Conservation (phyloP, 169 alveolate genomes). For the Besnoitia besnoiti region DNA sequence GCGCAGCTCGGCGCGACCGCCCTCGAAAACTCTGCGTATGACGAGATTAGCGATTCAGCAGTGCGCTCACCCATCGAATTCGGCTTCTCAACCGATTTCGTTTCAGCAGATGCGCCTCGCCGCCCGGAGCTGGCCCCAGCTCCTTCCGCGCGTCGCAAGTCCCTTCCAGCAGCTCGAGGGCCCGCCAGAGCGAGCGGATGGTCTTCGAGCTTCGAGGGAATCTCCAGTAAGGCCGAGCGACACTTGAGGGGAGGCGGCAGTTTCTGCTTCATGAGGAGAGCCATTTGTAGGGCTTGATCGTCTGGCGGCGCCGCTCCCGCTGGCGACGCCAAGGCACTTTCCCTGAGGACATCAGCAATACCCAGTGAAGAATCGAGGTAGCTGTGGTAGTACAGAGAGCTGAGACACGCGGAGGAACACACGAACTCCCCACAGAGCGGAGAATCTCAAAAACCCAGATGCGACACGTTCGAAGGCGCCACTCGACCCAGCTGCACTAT, state of each 20-base stretch:
- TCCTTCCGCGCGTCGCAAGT: background rate
- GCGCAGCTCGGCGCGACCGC: too few relatives aligned
- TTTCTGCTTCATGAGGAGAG: background rate
- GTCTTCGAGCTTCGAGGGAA: background rate
- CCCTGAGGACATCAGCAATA: too few relatives aligned
- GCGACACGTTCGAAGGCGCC: too few relatives aligned
- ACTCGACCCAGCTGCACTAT: too few relatives aligned
- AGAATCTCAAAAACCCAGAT: too few relatives aligned
- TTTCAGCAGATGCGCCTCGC: background rate
- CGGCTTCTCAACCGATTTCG: background rate
- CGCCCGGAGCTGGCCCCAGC: too few relatives aligned
- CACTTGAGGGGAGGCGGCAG: background rate
- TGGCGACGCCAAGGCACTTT: background rate
- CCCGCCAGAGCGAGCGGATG: background rate
- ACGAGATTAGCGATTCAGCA: background rate
- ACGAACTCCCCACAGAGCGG: too few relatives aligned
- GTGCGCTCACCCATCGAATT: background rate
- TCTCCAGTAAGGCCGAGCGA: background rate
- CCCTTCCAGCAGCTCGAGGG: background rate
- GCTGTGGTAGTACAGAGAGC: too few relatives aligned
- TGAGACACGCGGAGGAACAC: too few relatives aligned
- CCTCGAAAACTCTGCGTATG: too few relatives aligned
- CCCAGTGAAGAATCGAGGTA: too few relatives aligned
- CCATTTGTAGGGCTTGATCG: constrained; percentile 16
- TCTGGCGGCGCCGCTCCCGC: background rate